A percentile compares a stretch with the other conserved stretches of the same genome.
Conservation (phyloP, 768 basidiomycete genomes). For the Macrolepiota dolichaula region DNA sequence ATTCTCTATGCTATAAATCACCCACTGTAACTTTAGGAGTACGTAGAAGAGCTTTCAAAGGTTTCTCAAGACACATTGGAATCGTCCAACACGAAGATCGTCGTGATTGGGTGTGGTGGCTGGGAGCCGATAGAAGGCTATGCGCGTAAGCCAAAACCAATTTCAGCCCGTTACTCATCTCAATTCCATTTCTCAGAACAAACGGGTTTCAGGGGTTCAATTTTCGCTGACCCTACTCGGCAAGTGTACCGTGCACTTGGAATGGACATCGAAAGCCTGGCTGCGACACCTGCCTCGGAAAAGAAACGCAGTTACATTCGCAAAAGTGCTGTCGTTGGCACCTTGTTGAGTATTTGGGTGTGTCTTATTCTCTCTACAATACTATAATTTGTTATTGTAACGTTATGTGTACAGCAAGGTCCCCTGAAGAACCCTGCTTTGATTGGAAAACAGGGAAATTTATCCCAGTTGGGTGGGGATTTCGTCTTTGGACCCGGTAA, state of each 20-base stretch:
- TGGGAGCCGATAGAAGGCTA: constrained; percentile 49
- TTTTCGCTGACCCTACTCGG: constrained; percentile 67
- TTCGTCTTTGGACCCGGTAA: constrained; percentile 59
- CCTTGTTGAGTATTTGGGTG: constrained; percentile 45
- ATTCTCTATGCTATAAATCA: background rate
- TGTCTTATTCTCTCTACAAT: background rate
- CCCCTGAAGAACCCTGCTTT: constrained; percentile 39
- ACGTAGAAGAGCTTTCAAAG: constrained; percentile 42
- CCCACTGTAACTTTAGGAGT: constrained; percentile 30
- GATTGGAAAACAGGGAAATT: constrained; percentile 60
- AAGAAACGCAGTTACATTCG: constrained; percentile 45
- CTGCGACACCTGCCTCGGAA: constrained; percentile 40
- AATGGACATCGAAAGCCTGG: constrained; percentile 50
- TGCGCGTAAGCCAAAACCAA: constrained; percentile 30
- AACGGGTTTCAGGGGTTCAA: constrained; percentile 39
- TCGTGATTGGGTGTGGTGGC: constrained; percentile 61
- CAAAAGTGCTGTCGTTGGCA: constrained; percentile 21
- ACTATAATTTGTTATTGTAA: background rate
- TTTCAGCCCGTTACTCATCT: background rate
- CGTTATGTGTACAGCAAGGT: constrained; percentile 23
- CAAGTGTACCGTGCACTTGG: constrained; percentile 58
- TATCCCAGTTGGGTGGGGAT: constrained; percentile 62
- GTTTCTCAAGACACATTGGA: constrained; percentile 38
- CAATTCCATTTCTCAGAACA: constrained; percentile 27
- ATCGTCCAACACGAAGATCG: constrained; percentile 35